Evolutionary conservation across 106 monocot species (phyloP), one percentile per base, ranked within the genome.

Genomic region (Gastrodia elata): DNA sequence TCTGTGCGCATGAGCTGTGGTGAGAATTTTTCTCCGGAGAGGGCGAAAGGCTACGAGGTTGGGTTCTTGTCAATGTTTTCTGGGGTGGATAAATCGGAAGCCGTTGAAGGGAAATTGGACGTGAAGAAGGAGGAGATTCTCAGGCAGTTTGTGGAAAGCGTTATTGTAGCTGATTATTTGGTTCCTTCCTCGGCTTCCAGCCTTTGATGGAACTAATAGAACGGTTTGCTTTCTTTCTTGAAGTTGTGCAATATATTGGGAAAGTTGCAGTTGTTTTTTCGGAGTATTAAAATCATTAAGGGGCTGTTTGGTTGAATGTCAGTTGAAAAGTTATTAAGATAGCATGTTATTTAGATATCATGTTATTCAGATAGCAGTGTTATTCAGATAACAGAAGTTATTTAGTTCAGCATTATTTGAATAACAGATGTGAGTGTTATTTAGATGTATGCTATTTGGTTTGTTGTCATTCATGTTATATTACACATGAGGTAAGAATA

Each of bases 11-110:
- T 92, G 65, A 92, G 86, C 77, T 84, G 46, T 30, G 96, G 96
- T 39, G 86, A 84, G 84, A 97, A 97, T 32, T 88, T 97, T 82
- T 90, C 92, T 42, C 95, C 87, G 11, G 95, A 73, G 61, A 83
- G 96, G 81, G 89, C 96, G 2, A 90, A 97, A 82, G 92, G 92
- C 28, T 97, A 88, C 68, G 41, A 67, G 8, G 68, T 97, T 5
- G 96, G 83, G 61, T 68, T 93, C 38, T 48, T 97, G 3, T 73
- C 88, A 40, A 83, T 85, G 67, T 92, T 88, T 68, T 56, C 71
- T 16, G 68, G 78, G 10, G 38, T 79, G 68, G 89, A 89, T 67
- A 82, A 89, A 73, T 49, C 88, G 10, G 90, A 90, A 1, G 81
- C 35, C 11, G 15, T 88, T 59, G 84, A 82, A 16, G 85, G 64